These are phyloP conservation scores for Gynandropsis gynandra DNA, from an alignment of 345 rosid species.

Conservation along the genomic window DNA sequence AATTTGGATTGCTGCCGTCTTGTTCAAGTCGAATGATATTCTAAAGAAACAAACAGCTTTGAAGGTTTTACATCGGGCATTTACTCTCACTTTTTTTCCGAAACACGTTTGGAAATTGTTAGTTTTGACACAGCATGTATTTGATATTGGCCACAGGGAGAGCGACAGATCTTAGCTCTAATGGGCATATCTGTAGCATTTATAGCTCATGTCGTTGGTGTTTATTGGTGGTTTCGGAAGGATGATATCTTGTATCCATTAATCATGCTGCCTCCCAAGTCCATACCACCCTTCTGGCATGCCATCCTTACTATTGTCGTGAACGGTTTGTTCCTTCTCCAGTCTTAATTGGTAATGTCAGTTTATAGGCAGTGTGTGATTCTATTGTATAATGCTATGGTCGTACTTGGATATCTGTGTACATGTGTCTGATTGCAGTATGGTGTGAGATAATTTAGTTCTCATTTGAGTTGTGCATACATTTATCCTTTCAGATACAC, in stretches of 20 bases:
- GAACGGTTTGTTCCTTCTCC: slow-evolving; percentile 56
- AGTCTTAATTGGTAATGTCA: not conserved
- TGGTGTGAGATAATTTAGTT: slow-evolving; percentile 16
- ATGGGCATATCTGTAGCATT: slow-evolving; percentile 67
- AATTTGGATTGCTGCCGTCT: slow-evolving; percentile 96
- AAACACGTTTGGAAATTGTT: not conserved
- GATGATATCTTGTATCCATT: slow-evolving; percentile 86
- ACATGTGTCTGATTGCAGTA: slow-evolving; percentile 2
- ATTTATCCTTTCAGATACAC: slow-evolving; percentile 57
- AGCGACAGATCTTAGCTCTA: slow-evolving; percentile 77
- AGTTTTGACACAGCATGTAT: slow-evolving; percentile 22
- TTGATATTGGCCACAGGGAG: slow-evolving; percentile 72
- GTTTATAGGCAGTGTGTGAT: not conserved
- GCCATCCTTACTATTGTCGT: slow-evolving; percentile 82
- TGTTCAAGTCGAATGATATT: slow-evolving; percentile 98
- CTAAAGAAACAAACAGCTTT: slow-evolving; percentile 91
- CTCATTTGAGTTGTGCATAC: slow-evolving; percentile 10
- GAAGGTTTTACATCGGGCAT: slow-evolving; percentile 43
- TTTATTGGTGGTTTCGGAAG: slow-evolving; percentile 95
- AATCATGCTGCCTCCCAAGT: slow-evolving; percentile 91
- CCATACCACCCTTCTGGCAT: slow-evolving; percentile 99
- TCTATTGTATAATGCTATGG: not conserved
- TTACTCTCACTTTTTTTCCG: slow-evolving; percentile 1
- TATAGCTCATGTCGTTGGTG: slow-evolving; percentile 61
- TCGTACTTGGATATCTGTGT: not conserved